These are phyloP conservation scores for Copromyces sp. DNA, from an alignment of 495 filamentous ascomycete species.

Conservation along the genomic window DNA sequence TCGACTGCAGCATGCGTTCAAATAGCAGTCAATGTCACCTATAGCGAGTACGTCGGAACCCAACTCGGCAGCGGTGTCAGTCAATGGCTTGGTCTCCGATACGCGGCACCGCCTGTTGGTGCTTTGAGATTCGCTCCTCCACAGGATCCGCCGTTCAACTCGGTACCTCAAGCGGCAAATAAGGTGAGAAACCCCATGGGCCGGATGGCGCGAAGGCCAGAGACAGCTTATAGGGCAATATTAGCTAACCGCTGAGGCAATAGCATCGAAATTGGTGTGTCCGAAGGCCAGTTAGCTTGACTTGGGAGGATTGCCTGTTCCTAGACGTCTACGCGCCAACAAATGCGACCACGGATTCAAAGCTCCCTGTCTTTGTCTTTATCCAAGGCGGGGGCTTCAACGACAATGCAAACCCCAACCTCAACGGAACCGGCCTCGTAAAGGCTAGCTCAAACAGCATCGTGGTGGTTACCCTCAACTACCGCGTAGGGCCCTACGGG, in stretches of 20 bases:
- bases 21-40: constrained; percentile 26
- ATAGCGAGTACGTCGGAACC: constrained; percentile 26
- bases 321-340: constrained; percentile 58
- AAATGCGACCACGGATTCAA: constrained; percentile 32
- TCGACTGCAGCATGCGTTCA: background rate
- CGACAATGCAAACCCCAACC: constrained; percentile 47
- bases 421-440: constrained; percentile 52
- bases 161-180: constrained; percentile 18
- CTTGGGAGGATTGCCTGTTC: constrained; percentile 60
- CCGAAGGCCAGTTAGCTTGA: constrained; percentile 33
- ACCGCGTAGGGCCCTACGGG: constrained; percentile 59
- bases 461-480: constrained; percentile 62
- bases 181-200: constrained; percentile 11
- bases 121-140: constrained; percentile 27
- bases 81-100: constrained; percentile 33
- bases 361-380: constrained; percentile 57
- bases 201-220: background rate
- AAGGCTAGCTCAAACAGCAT: constrained; percentile 45
- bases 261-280: constrained; percentile 37
- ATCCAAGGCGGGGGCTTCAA: constrained; percentile 65
- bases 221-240: background rate
- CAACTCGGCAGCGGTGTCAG: constrained; percentile 22
- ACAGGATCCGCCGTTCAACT: constrained; percentile 18
- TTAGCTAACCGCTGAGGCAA: constrained; percentile 20
- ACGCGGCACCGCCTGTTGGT: constrained; percentile 30